Evolutionary conservation across 2,329 filamentous ascomycete genomes (phyloP).

Genomic region (Penicillium frequentans): DNA sequence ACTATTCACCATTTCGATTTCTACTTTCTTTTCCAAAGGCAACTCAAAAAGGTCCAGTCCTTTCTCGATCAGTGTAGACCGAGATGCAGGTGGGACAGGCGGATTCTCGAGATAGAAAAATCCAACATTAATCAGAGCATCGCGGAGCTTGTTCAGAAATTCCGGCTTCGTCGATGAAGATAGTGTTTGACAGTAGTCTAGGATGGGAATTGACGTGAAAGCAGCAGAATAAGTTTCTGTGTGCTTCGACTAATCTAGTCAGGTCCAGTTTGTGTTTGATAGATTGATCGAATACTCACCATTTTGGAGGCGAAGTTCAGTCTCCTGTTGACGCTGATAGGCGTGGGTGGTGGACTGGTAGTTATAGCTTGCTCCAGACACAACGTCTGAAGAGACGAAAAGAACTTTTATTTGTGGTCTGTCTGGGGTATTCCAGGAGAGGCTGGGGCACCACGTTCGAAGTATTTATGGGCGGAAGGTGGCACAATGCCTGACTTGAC

Average conservation of each 20-base stretch:
- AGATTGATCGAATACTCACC: not conserved
- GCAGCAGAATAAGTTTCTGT: not conserved
- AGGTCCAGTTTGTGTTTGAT: not conserved
- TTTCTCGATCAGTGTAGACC: conserved; percentile 36
- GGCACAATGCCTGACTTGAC: conserved; percentile 5
- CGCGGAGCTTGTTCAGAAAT: conserved; percentile 30
- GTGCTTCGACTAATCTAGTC: not conserved
- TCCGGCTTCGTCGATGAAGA: conserved; percentile 21
- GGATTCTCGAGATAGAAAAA: conserved; percentile 38
- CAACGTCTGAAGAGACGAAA: not conserved
- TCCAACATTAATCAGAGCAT: conserved; percentile 36
- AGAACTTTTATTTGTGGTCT: not conserved
- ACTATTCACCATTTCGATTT: conserved; percentile 48
- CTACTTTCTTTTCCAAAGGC: conserved; percentile 47
- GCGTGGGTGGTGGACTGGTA: conserved; percentile 6
- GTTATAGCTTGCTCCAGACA: conserved; percentile 2
- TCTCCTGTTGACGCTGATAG: not conserved
- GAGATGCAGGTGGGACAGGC: conserved; percentile 21
- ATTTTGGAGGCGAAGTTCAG: conserved; percentile 3
- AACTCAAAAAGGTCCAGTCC: conserved; percentile 46
- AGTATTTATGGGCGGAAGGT: not conserved
- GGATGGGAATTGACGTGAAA: conserved; percentile 33
- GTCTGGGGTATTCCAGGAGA: not conserved
- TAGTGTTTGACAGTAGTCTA: conserved; percentile 28
- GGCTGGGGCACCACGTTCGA: too few relatives aligned